Base-by-base conservation (phyloP, 306 rosid species). In the Fragaria vesca region DNA sequence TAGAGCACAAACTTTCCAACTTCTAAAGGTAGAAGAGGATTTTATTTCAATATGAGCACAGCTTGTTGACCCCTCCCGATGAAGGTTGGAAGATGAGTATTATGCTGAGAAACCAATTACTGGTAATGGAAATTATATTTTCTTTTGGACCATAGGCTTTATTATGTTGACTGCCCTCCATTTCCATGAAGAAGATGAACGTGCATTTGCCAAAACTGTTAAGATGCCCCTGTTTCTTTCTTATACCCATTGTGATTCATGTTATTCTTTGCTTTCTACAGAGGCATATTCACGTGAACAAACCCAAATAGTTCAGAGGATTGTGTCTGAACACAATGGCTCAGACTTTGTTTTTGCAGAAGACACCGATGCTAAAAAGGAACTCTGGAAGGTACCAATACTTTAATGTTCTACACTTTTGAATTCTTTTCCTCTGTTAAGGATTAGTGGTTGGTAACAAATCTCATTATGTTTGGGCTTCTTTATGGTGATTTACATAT, bases 281-380 rank as follows among this genome's bases (percentile, higher is more conserved):
- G 97, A 95, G 88, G 98, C 97, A 66, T 92, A 92, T 88, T 89
- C 98, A 48, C 93, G 88, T 42, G 98, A 94, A 78, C 98, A 94
- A 86, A 90, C 97, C 32, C 87, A 84, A 81, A 91, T 92, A 78
- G 97, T 95, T 82, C 95, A 90, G 88, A 82, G 82, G 85, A 84
- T 95, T 82, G 93, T 83, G 75, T 83, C 89, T 21, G 89, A 91
- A 77, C 98, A 95, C 91, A 85, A 91, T 86, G 98, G 98, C 74
- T 89, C 98, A 2, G 97, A 91, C 88, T 95, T 92, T 88, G 93
- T 91, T 76, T 95, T 83, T 75, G 91, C 97, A 1, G 97, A 90
- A 88, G 98, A 95, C 55, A 93, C 91, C 55, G 92, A 90, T 81
- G 92, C 89, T 8, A 92, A 92, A 81, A 88, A 87, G 66, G 97